These are phyloP conservation scores for Fistulifera pelliculosa DNA, from an alignment of 108 stramenopile genomes.

Conservation along the genomic window DNA sequence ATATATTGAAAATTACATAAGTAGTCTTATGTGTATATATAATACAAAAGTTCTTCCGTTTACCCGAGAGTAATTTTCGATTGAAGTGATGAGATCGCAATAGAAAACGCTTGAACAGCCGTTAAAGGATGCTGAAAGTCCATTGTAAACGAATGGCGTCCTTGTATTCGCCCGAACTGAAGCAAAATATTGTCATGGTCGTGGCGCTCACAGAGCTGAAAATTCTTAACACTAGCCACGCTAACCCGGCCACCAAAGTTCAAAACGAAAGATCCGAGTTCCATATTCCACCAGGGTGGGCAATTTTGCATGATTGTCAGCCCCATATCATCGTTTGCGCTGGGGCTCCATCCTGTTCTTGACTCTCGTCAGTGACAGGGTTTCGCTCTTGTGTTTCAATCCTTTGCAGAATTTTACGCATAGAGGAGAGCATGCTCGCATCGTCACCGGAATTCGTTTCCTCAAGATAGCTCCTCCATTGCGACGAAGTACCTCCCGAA, in stretches of 20 bases:
- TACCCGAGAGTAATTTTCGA: slow-evolving; percentile 79
- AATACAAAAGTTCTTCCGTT: not conserved
- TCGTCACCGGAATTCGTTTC: slow-evolving; percentile 4
- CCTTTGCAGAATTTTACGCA: slow-evolving; percentile 56
- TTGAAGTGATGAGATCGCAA: slow-evolving; percentile 82
- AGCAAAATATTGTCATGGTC: slow-evolving; percentile 77
- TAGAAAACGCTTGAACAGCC: slow-evolving; percentile 82
- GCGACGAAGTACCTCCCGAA: slow-evolving; percentile 28
- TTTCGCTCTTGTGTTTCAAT: slow-evolving; percentile 11
- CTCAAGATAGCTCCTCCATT: slow-evolving; percentile 41
- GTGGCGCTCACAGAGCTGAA: slow-evolving; percentile 72
- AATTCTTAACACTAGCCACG: slow-evolving; percentile 84
- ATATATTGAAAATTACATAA: too few relatives aligned
- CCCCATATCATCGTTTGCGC: slow-evolving; percentile 15
- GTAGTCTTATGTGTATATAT: too few relatives aligned
- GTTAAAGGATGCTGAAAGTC: slow-evolving; percentile 82
- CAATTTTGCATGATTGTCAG: slow-evolving; percentile 71
- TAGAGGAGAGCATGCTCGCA: slow-evolving; percentile 51
- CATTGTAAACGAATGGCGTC: slow-evolving; percentile 83
- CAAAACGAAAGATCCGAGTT: slow-evolving; percentile 79
- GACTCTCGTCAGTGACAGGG: slow-evolving; percentile 11
- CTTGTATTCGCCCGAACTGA: slow-evolving; percentile 84
- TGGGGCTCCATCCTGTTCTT: slow-evolving; percentile 6
- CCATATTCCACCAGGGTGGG: slow-evolving; percentile 86
- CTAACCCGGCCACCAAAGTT: slow-evolving; percentile 85